Conservation (phyloP, 352 stramenopile species). For the Globisporangium emineosum region DNA sequence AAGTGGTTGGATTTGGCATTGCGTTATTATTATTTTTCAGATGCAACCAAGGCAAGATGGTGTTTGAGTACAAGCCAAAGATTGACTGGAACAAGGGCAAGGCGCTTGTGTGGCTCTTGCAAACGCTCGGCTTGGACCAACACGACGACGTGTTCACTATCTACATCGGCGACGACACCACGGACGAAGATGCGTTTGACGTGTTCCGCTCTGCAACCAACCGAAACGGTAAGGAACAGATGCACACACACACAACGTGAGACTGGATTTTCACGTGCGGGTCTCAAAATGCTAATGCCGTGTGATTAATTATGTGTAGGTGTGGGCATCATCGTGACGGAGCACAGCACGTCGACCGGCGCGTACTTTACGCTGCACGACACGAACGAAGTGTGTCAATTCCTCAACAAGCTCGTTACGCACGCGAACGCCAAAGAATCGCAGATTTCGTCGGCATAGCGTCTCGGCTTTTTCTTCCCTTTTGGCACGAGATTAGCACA, state of each 20-base stretch:
- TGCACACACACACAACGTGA: no score
- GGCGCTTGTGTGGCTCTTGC: constrained; percentile 82
- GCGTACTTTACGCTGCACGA: constrained; percentile 79
- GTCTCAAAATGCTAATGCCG: neutral
- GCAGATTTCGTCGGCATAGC: constrained; percentile 12
- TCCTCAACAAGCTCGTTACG: constrained; percentile 65
- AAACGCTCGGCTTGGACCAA: constrained; percentile 68
- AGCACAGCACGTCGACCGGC: constrained; percentile 62
- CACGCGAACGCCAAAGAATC: constrained; percentile 18
- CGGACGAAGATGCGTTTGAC: constrained; percentile 84
- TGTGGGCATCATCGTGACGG: constrained; percentile 82
- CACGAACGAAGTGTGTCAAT: constrained; percentile 67
- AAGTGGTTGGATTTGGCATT: neutral
- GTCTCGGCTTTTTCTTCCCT: neutral
- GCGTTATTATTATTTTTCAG: constrained; percentile 21
- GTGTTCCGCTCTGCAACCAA: constrained; percentile 54
- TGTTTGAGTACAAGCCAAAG: constrained; percentile 90
- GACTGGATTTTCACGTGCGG: no score
- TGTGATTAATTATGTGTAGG: constrained; percentile 21
- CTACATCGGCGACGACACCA: constrained; percentile 91
- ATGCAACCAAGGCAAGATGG: constrained; percentile 85
- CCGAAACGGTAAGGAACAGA: constrained; percentile 35
- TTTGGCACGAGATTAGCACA: neutral
- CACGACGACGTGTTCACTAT: constrained; percentile 86
- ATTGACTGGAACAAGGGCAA: constrained; percentile 93